These are phyloP conservation scores for Phaeosphaeria sp. DNA, from an alignment of 2,329 filamentous ascomycete genomes.

Conservation along the genomic window DNA sequence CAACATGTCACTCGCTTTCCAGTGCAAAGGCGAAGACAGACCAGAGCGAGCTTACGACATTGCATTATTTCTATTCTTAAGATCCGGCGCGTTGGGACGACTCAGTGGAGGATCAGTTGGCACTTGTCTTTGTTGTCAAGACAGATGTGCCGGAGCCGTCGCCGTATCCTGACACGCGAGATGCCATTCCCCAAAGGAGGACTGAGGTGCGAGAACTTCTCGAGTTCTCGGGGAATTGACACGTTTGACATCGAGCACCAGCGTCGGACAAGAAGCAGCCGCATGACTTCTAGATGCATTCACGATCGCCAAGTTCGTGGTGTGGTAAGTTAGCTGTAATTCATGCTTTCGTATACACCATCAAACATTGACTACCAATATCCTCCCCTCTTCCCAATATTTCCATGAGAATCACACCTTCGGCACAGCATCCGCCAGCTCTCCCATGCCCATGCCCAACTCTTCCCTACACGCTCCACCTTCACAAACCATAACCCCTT, in stretches of 20 bases:
- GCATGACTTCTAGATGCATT: neutral
- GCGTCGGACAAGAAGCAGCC: neutral
- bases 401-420: neutral
- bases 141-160: neutral
- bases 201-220: neutral
- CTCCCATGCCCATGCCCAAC: conserved; percentile 40
- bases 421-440: conserved; percentile 31
- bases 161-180: neutral
- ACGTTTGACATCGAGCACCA: neutral
- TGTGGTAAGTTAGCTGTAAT: neutral
- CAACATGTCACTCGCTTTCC: too few relatives aligned
- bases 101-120: neutral
- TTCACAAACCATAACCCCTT: conserved; percentile 49
- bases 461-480: conserved; percentile 54
- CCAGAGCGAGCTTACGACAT: neutral
- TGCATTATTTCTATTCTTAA: neutral
- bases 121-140: neutral
- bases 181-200: neutral
- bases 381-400: too few relatives aligned
- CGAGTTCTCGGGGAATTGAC: neutral
- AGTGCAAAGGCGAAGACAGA: neutral
- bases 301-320: neutral
- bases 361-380: neutral
- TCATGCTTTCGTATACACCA: neutral
- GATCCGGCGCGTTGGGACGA: neutral